Base-by-base conservation (phyloP, 2,329 filamentous ascomycete species). In the Elsinoe batatas region DNA sequence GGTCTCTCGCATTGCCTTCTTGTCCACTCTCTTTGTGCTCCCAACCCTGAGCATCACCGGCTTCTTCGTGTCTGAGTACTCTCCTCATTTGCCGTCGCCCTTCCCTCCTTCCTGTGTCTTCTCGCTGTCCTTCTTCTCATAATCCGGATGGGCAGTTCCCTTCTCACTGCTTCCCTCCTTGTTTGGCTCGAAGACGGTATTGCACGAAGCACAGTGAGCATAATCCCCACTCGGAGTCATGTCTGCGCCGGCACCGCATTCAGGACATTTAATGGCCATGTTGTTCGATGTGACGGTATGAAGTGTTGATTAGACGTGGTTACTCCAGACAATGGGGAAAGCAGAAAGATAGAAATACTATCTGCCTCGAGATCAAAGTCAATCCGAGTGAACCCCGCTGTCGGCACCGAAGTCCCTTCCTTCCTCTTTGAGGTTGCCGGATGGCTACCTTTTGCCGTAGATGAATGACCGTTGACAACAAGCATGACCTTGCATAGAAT, bases 61-160 rank as follows among this genome's bases (percentile, higher is more conserved):
- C 11, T 10, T 13, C 7, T n/a, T n/a, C 6, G 43, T 32, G 43
- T 32, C 43, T 7, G 20, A 6, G 8, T 18, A 3, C 3, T 13
- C 47, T 20, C 17, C 33, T 51, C 33, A 51, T 20, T 51, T 51
- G 8, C 47, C 47, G 6, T 51, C 47, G 30, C 47, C 30, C 32
- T 51, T 51, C 5, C 33, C 47, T 8, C 35, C 33, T 36, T 38
- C 47, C 20, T 17, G 32, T 10, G 47, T 37, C 32, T 38, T 38
- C n/a, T 15, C 11, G 5, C 33, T 51, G n/a, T 51, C 47, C 47
- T 51, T 51, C 47, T 51, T 51, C 47, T 51, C 47, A 17, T 51
- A 51, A 33, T 51, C 47, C 5, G 47, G 33, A 26, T 51, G 47
- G 12, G 47, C 47, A 8, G 47, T 51, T 2, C 47, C 47, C 47